A percentile compares a stretch with the other conserved stretches of the same genome.
Conservation (phyloP, 495 filamentous ascomycete species). For the Aspergillus steynii region DNA sequence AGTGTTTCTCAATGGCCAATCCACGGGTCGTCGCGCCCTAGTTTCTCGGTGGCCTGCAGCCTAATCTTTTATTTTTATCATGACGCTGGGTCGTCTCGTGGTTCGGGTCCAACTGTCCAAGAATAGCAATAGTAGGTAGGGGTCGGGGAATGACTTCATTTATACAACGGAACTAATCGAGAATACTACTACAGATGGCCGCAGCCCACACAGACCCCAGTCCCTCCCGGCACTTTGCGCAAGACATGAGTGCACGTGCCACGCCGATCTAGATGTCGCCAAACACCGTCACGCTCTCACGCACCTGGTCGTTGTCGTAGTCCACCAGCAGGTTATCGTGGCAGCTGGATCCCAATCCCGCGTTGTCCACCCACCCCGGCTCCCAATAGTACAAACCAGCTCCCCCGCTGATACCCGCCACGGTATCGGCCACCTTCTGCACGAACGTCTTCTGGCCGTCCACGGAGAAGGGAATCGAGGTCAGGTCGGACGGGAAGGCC, state of each 20-base stretch:
- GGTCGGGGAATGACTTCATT: too few species aligned
- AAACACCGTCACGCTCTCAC: slow-evolving; percentile 35
- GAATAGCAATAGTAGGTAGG: too few species aligned
- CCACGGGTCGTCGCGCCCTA: neutral
- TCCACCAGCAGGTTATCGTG: slow-evolving; percentile 49
- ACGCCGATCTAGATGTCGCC: slow-evolving; percentile 25
- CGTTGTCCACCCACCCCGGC: slow-evolving; percentile 67
- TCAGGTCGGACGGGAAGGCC: slow-evolving; percentile 58
- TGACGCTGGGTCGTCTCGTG: neutral
- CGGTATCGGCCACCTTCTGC: slow-evolving; percentile 52
- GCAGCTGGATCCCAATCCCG: slow-evolving; percentile 57
- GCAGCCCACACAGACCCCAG: too few species aligned
- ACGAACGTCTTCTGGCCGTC: slow-evolving; percentile 62
- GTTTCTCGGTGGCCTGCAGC: neutral
- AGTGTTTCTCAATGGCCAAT: neutral
- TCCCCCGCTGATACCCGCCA: slow-evolving; percentile 48
- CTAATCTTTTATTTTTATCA: neutral
- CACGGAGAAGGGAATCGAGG: slow-evolving; percentile 57
- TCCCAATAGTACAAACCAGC: slow-evolving; percentile 71
- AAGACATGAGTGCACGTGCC: too few species aligned
- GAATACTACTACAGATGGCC: too few species aligned
- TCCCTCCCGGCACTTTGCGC: too few species aligned
- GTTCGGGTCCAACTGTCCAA: too few species aligned
- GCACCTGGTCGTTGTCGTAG: slow-evolving; percentile 27
- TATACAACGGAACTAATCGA: too few species aligned